Evolutionary conservation across 129 eudicot genomes (phyloP), one percentile per base, ranked within the genome.

Genomic region (Tagetes erecta): DNA sequence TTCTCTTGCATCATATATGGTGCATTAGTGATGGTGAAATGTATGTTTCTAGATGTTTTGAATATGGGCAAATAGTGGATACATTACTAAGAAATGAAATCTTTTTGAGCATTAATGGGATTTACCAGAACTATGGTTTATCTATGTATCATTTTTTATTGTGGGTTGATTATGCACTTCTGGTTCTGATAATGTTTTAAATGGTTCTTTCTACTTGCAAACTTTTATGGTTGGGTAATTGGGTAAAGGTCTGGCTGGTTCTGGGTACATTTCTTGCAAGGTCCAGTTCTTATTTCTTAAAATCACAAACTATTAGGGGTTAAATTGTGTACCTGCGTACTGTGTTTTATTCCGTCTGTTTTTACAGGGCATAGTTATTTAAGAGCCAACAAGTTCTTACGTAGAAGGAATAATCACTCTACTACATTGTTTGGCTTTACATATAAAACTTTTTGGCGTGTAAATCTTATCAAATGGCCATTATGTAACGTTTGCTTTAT

Each of bases 101-200:
- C 14, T 40, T 58, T 58, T 58, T 33, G 40, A 31, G 65, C 35
- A 55, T 27, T 14, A 35, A 20, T 20, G 35, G 62, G 62, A 55
- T 55, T 55, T 55, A 55, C 9, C 62, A 55, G 35, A 55, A 27
- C 2, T 31, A 13, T 57, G 64, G 3, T 57, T 39, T 31, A 57
- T 58, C n/a, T 58, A 58, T 57, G 8, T 2, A 10, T 58, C 13
- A 20, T 27, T 20, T 55, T 35, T 55, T 55, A 20, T 55, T 20
- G 35, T 55, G 60, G 34, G 39, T 59, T 59, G 65, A 34, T 59
- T 34, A 34, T 10, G 41, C 65, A 11, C 20, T 34, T 57, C 20
- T 59, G 65, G 65, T 59, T 59, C 65, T 59, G 65, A 7, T 35
- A 10, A 59, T 59, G 65, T 59, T 59, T 59, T 35, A 6, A 34